phyloP scores from a whole-genome alignment of 176 grass and related monocot genomes.

The Rhynchospora tenuis region DNA sequence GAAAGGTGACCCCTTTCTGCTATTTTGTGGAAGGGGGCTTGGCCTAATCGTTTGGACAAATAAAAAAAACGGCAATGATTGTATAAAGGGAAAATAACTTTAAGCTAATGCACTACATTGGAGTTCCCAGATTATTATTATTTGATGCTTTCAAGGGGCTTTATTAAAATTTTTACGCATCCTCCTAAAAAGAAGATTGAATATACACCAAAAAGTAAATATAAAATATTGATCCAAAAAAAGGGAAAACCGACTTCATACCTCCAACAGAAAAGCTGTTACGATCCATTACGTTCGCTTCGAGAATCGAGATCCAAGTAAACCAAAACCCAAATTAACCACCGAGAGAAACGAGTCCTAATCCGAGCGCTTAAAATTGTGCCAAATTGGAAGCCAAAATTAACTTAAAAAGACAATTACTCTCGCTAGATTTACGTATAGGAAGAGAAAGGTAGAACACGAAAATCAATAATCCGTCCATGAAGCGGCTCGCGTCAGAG shows the following conservation, averaged over 20 bases:
- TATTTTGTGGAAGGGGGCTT: background rate
- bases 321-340: background rate
- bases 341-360: background rate
- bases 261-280: conserved; percentile 18
- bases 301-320: conserved; percentile 2
- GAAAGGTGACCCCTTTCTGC: background rate
- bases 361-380: background rate
- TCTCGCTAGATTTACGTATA: conserved; percentile 56
- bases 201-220: background rate
- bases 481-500: conserved; percentile 37
- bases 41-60: background rate
- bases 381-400: background rate
- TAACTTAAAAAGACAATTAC: conserved; percentile 11
- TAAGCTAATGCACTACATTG: background rate
- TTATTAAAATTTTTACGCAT: background rate
- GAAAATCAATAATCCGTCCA: conserved; percentile 98
- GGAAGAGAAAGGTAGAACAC: conserved; percentile 91
- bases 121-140: background rate
- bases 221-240: background rate
- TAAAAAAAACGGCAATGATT: background rate
- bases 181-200: background rate
- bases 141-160: background rate
- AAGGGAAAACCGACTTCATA: background rate
- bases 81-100: background rate
- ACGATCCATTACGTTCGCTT: conserved; percentile 10